Evolutionary conservation across 257 asterid genomes (phyloP), one percentile per base, ranked within the genome.

Genomic region (Thymus mandschuricus): DNA sequence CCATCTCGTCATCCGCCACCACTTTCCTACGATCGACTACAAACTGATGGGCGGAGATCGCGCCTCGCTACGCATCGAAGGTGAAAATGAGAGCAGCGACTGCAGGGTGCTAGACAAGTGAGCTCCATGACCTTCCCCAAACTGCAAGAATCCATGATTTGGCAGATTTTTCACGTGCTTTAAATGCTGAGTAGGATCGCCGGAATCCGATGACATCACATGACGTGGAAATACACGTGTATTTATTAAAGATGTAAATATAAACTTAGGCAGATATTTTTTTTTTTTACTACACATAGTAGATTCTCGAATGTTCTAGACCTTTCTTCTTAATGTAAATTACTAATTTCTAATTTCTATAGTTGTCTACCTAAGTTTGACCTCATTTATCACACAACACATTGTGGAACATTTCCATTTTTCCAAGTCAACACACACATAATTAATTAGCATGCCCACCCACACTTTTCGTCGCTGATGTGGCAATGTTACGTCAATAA

Each of bases 331-430:
- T 21, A 21, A 21, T 21, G 21, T 21, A n/a, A n/a, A n/a, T n/a
- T n/a, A n/a, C 40, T 35, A 1, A 3, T 6, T 35, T 64, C 70
- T 59, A 65, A 33, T 44, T 43, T 57, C 44, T 44, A 21, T 56
- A 5, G 48, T 56, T 63, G 67, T 68, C 72, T 34, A 74, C 68
- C 68, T 46, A 34, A 10, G 8, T 52, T 38, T 66, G 55, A 66
- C 57, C 58, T 35, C 29, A 13, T 64, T 65, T 10, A 8, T 12
- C 40, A 27, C 52, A 54, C 40, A 35, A 33, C 1, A 3, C 30
- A 50, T 67, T 27, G 34, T 44, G 38, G 11, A 21, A 60, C 52
- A 10, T 38, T 35, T 40, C 3, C 1, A 63, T 11, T 28, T 64
- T 66, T 45, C 27, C 33, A 21, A 10, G 9, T 57, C 11, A 57